phyloP scores from a whole-genome alignment of 2,329 filamentous ascomycete genomes.

The Allantophomopsis lycopodina region DNA sequence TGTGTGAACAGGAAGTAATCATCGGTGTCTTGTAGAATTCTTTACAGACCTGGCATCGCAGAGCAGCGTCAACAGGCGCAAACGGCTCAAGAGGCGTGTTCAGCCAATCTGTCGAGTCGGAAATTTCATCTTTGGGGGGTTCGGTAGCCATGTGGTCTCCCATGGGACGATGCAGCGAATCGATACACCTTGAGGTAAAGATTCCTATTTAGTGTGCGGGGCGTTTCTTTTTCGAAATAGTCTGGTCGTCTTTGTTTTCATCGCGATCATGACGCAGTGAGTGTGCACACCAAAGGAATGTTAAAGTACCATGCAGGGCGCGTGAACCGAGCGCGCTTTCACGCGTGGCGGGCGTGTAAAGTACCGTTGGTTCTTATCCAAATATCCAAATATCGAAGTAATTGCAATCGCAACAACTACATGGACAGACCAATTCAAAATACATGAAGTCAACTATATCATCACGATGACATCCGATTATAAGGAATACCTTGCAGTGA shows the following conservation, averaged over 20 bases:
- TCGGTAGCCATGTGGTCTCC: too few relatives aligned
- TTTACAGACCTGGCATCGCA: conserved; percentile 96
- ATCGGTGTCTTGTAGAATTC: conserved; percentile 93
- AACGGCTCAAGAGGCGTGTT: conserved; percentile 53
- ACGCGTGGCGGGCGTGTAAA: too few relatives aligned
- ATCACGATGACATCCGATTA: conserved; percentile 11
- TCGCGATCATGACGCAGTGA: neutral
- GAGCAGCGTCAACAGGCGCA: conserved; percentile 62
- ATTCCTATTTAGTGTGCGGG: neutral
- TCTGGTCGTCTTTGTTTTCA: conserved; percentile 4
- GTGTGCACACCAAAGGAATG: too few relatives aligned
- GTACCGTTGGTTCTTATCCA: too few relatives aligned
- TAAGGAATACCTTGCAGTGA: conserved; percentile 18
- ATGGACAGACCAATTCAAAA: too few relatives aligned
- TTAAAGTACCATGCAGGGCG: too few relatives aligned
- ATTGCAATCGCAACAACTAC: too few relatives aligned
- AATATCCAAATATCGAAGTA: too few relatives aligned
- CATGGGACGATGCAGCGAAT: too few relatives aligned
- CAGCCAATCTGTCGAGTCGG: conserved; percentile 81
- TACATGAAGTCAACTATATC: too few relatives aligned
- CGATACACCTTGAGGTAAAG: too few relatives aligned
- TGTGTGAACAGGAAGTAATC: conserved; percentile 88
- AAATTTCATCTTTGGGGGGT: conserved; percentile 25
- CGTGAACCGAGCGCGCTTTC: too few relatives aligned
- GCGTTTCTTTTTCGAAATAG: conserved; percentile 4